These are phyloP conservation scores for Pseudoscleropodium purum DNA, from an alignment of 225 moss, liverwort and hornwort species.

Conservation along the genomic window DNA sequence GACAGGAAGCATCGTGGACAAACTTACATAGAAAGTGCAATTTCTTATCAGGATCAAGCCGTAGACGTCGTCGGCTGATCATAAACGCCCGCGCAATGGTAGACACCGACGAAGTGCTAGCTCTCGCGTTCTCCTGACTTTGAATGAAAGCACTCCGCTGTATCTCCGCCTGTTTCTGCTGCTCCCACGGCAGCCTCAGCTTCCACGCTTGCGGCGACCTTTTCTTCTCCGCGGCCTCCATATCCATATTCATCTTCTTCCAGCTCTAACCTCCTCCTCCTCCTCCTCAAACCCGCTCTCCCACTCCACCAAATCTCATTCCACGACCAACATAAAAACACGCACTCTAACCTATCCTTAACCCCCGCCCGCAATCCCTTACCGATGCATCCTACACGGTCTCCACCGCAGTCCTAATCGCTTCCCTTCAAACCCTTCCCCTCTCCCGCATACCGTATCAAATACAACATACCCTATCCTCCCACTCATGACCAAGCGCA, in stretches of 20 bases:
- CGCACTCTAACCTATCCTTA: background rate
- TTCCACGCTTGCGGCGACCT: constrained; percentile 42
- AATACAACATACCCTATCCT: background rate
- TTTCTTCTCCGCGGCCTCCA: constrained; percentile 37
- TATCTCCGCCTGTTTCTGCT: constrained; percentile 46
- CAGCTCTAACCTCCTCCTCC: background rate
- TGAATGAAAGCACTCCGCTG: constrained; percentile 51
- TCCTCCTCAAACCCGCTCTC: background rate
- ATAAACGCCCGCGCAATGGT: constrained; percentile 75
- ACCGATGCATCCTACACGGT: constrained; percentile 1
- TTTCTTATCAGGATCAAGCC: constrained; percentile 89
- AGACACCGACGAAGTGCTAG: constrained; percentile 67
- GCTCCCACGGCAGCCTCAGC: constrained; percentile 54
- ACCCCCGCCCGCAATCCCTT: background rate
- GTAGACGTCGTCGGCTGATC: constrained; percentile 75
- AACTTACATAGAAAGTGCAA: constrained; percentile 80
- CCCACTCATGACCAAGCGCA: background rate
- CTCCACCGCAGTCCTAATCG: background rate
- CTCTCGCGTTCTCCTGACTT: constrained; percentile 37
- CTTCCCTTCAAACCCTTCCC: constrained; percentile 7
- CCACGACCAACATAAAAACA: background rate
- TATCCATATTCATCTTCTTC: constrained; percentile 19
- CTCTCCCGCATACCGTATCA: background rate
- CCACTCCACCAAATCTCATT: background rate
- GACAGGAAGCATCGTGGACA: background rate